Evolutionary conservation across 2,329 filamentous ascomycete species (phyloP), one percentile per base, ranked within the genome.

Genomic region (Neopestalotiopsis rosae): DNA sequence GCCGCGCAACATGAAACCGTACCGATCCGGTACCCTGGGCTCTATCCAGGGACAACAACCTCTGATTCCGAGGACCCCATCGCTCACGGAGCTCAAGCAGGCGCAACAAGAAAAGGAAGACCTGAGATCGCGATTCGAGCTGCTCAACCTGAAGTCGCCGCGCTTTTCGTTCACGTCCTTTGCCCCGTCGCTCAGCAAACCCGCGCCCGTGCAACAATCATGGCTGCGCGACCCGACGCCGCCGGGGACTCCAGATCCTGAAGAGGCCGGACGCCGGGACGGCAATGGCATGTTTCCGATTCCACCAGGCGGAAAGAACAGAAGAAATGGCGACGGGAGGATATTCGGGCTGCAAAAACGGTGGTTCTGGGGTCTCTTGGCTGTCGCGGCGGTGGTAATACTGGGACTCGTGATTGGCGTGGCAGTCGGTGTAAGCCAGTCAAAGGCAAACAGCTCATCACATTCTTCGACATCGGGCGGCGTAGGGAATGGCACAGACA

Each of bases 401-500:
- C 57, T 79, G 20, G 68, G 83, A 1, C 72, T 76, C 5, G 24
- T 20, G 17, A 69, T 80, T 14, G 78, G 72, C 4, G 73, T 82
- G 5, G 82, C 79, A 1, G 78, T 85, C 1, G 82, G 79, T 0
- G 76, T 84, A 7, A 79, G 83, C 4, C 76, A 84, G 5, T 80
- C 70, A 57, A 40, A 62, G 24, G 45, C 45, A 68, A 69, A 2
- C 68, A 24, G 62, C 71, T 45, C 6, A n/a, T 67, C 12, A 24
- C 70, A 67, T 34, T 61, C 24, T 24, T 58, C 40, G 24, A 17
- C 5, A 13, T 57, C 65, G n/a, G 62, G 59, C 14, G 71, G 65
- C 38, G 65, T 61, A 12, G 61, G 34, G n/a, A 57, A 28, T 28
- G 57, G 64, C 32, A 66, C 40, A 20, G 49, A n/a, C 5, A 49